Percentiles rank a stretch among this genome's conserved stretches.
These are phyloP conservation scores for Drosera spatulata DNA, from an alignment of 179 eudicot genomes.

Conservation along the genomic window DNA sequence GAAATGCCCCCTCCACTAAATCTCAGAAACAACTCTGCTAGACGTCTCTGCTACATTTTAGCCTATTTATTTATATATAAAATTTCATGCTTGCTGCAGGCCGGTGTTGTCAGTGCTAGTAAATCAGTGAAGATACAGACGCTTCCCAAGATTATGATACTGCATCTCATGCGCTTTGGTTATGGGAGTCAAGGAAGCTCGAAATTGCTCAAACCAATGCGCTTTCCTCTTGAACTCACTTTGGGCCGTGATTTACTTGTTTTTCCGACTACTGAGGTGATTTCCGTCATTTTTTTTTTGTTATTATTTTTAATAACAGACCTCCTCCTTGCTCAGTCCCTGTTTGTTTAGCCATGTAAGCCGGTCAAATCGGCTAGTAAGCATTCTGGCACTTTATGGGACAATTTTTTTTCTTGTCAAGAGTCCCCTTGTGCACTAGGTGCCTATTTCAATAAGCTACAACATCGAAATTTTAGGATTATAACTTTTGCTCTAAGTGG, in stretches of 20 bases:
- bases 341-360: neutral
- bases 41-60: no score
- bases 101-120: constrained; percentile 73
- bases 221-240: constrained; percentile 66
- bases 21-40: no score
- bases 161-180: constrained; percentile 89
- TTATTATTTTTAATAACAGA: neutral
- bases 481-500: no score
- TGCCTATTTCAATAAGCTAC: no score
- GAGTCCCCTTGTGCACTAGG: neutral
- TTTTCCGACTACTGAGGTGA: constrained; percentile 65
- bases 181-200: constrained; percentile 83
- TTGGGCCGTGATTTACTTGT: constrained; percentile 68
- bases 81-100: constrained; percentile 28
- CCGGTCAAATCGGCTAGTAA: no score
- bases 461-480: no score
- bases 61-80: no score
- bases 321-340: neutral
- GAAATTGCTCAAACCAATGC: constrained; percentile 72
- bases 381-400: no score
- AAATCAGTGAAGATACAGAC: constrained; percentile 66
- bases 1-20: no score
- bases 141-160: constrained; percentile 75
- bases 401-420: no score
- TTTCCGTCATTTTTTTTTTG: neutral